phyloP scores from a whole-genome alignment of 2,329 filamentous ascomycete species.

The Westerdykella sp. region DNA sequence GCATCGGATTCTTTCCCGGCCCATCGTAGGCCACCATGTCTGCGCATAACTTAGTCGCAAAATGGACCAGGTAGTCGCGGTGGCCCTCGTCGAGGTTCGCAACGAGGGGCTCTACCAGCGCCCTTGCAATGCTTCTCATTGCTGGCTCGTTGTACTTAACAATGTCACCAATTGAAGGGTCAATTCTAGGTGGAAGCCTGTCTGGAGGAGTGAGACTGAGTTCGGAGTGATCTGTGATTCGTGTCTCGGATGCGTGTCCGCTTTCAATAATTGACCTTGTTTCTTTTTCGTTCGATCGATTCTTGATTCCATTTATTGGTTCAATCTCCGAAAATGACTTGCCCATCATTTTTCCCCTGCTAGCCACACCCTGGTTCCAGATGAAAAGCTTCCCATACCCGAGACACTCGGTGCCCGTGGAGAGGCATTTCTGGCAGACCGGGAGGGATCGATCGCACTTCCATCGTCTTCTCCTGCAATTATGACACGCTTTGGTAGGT shows the following conservation, averaged over 20 bases:
- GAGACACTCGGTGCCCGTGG: slow-evolving; percentile 52
- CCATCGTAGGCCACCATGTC: slow-evolving; percentile 48
- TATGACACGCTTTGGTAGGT: slow-evolving; percentile 49
- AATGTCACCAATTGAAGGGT: background rate
- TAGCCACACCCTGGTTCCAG: slow-evolving; percentile 52
- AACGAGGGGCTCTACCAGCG: slow-evolving; percentile 51
- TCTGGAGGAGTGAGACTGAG: too few relatives aligned
- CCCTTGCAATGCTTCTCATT: slow-evolving; percentile 25
- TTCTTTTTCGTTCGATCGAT: slow-evolving; percentile 2
- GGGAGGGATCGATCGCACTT: slow-evolving; percentile 58
- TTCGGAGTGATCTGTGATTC: background rate
- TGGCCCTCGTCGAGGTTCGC: slow-evolving; percentile 47
- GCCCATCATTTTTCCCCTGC: slow-evolving; percentile 50
- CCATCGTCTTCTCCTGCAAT: slow-evolving; percentile 55
- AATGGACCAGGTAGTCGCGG: slow-evolving; percentile 45
- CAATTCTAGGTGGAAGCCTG: background rate
- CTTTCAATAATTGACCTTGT: background rate
- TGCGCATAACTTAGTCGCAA: slow-evolving; percentile 47
- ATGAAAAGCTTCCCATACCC: slow-evolving; percentile 57
- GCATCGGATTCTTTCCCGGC: slow-evolving; percentile 43
- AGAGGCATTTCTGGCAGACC: slow-evolving; percentile 54
- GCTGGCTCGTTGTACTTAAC: background rate
- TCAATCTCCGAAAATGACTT: slow-evolving; percentile 41
- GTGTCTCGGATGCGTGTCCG: background rate
- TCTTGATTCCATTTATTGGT: background rate